phyloP scores from a whole-genome alignment of 148 eudicot genomes.

The Chenopodium quinoa region DNA sequence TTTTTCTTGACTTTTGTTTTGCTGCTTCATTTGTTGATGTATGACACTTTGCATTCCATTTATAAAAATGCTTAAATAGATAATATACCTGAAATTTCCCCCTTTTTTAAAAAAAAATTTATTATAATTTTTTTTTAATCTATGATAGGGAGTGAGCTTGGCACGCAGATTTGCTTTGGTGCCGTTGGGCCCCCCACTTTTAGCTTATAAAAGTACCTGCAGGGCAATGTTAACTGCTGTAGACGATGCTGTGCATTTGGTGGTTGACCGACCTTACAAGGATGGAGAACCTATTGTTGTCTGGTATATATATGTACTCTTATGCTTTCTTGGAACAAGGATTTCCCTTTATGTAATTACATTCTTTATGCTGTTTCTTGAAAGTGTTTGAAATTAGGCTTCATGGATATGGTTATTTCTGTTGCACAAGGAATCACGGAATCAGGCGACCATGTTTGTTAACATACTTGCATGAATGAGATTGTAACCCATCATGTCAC shows the following conservation, averaged over 20 bases:
- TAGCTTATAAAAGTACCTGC: conserved; percentile 94
- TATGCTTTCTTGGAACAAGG: not conserved
- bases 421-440: not conserved
- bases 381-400: not conserved
- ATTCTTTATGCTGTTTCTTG: not conserved
- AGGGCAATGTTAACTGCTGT: conserved; percentile 90
- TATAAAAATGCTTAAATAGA: not conserved
- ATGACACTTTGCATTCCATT: not conserved
- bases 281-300: conserved; percentile 87
- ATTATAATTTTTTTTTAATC: not conserved
- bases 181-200: conserved; percentile 94
- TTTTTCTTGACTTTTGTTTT: not conserved
- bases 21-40: not conserved
- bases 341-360: not conserved
- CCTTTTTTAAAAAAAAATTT: no score
- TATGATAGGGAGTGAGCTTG: conserved; percentile 81
- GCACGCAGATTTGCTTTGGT: conserved; percentile 99
- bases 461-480: not conserved
- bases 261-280: conserved; percentile 85
- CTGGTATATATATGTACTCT: conserved; percentile 45
- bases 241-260: conserved; percentile 79
- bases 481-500: not conserved
- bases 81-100: not conserved
- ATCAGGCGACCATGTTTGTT: not conserved
- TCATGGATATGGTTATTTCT: not conserved